phyloP scores from a whole-genome alignment of 140 eudicot species.

The Senecio squalidus region DNA sequence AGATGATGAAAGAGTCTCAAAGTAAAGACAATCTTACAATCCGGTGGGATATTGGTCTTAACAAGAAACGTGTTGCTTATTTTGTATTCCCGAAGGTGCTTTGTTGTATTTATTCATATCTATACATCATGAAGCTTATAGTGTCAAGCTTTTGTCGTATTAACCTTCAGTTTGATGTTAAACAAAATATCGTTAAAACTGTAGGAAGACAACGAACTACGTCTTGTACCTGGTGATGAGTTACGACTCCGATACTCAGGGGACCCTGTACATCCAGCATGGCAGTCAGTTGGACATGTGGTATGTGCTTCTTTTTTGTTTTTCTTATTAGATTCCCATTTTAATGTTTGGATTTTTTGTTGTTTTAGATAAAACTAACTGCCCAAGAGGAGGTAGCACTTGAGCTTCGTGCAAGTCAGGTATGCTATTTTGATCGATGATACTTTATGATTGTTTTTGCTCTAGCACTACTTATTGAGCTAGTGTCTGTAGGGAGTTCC shows the following conservation, averaged over 20 bases:
- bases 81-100: conserved; percentile 96
- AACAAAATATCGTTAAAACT: conserved; percentile 5
- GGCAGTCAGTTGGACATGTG: conserved; percentile 99
- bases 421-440: conserved; percentile 4
- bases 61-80: conserved; percentile 98
- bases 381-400: conserved; percentile 99
- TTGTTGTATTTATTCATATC: neutral
- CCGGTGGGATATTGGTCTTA: conserved; percentile 99
- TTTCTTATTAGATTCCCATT: neutral
- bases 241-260: conserved; percentile 90
- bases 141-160: neutral
- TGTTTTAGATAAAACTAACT: conserved; percentile 77
- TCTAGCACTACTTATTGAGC: conserved; percentile 26
- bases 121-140: neutral
- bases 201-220: conserved; percentile 98
- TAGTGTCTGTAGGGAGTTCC: conserved; percentile 24
- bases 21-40: conserved; percentile 93
- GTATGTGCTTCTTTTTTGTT: conserved; percentile 28
- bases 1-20: conserved; percentile 99
- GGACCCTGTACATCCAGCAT: conserved; percentile 95
- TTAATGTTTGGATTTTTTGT: neutral
- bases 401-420: conserved; percentile 99
- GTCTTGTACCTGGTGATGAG: conserved; percentile 99
- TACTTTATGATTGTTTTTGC: neutral
- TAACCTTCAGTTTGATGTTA: neutral